Base-by-base conservation (phyloP, 305 asterid species). In the Plantago coronopus region DNA sequence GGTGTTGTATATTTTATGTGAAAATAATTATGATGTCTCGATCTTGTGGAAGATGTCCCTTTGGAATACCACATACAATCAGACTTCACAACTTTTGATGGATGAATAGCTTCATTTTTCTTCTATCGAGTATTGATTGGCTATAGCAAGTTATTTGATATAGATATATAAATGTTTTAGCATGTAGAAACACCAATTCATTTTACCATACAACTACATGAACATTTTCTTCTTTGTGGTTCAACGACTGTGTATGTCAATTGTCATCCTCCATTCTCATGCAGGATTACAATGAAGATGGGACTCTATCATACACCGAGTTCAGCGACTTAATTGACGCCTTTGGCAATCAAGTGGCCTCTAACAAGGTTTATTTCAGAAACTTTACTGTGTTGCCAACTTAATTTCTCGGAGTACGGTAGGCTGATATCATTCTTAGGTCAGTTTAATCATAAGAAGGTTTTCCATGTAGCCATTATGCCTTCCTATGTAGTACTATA, bases 291-390 rank as follows among this genome's bases (percentile, higher is more conserved):
- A 64, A 91, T 59, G 91, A 84, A 61, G 94, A 82, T 60, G 97
- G 96, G 61, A 71, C 64, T 56, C 89, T 91, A 62, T 85, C 97
- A 4, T 78, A 71, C 47, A 49, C 72, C 3, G 97, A 91, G 72
- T 91, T 91, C 78, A 82, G 94, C 15, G 79, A 80, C 70, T 61
- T 91, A 73, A 79, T 91, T 65, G 81, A 84, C 74, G 96, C 98
- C 56, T 88, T 91, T 76, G 98, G 98, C 59, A 91, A 91, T 83
- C 85, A 81, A 74, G 70, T 81, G 67, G 98, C 98, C 49, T 87
- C 83, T 65, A 78, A 68, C 68, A 91, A 86, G 98, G 98, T 91
- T 59, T 61, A 74, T 64, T 61, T 53, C 65, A 50, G 55, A 61
- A 60, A 57, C 44, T 45, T 31, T 34, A 54, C 29, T 57, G 21